Evolutionary conservation across 2,329 filamentous ascomycete genomes (phyloP).

Genomic region (Fusarium concolor): DNA sequence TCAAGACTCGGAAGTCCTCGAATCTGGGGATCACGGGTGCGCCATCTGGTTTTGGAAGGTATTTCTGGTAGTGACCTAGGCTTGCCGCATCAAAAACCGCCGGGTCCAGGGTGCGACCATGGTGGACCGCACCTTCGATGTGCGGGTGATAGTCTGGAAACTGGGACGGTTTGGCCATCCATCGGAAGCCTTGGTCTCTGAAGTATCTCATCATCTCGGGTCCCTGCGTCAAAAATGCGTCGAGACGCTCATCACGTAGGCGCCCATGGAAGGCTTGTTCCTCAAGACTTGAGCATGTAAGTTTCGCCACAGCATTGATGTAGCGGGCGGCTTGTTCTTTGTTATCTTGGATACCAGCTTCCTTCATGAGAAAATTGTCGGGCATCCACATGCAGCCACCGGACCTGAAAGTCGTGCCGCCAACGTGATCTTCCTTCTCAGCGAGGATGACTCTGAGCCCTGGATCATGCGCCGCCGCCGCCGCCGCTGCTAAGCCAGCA

Average conservation of each 20-base stretch:
- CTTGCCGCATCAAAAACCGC: not conserved
- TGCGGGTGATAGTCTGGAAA: not conserved
- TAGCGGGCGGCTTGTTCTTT: not conserved
- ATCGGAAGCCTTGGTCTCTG: not conserved
- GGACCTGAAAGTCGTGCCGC: not conserved
- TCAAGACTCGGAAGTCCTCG: not conserved
- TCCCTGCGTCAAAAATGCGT: not conserved
- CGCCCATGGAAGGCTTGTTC: not conserved
- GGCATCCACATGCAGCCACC: slow-evolving; percentile 3
- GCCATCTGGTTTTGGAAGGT: not conserved
- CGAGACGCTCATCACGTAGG: not conserved
- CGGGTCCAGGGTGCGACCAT: not conserved
- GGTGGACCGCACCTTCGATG: not conserved
- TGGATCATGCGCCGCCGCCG: not conserved
- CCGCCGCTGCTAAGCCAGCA: not conserved
- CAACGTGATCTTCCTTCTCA: not conserved
- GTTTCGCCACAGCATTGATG: not conserved
- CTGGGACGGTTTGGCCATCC: not conserved
- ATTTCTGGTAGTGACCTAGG: not conserved
- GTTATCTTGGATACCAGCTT: not conserved
- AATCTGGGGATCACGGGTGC: not conserved
- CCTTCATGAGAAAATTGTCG: not conserved
- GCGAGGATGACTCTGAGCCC: not conserved
- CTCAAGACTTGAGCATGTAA: not conserved
- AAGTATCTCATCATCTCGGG: not conserved